Conservation (phyloP, 495 filamentous ascomycete genomes). For the Chaetomidium leptoderma region DNA sequence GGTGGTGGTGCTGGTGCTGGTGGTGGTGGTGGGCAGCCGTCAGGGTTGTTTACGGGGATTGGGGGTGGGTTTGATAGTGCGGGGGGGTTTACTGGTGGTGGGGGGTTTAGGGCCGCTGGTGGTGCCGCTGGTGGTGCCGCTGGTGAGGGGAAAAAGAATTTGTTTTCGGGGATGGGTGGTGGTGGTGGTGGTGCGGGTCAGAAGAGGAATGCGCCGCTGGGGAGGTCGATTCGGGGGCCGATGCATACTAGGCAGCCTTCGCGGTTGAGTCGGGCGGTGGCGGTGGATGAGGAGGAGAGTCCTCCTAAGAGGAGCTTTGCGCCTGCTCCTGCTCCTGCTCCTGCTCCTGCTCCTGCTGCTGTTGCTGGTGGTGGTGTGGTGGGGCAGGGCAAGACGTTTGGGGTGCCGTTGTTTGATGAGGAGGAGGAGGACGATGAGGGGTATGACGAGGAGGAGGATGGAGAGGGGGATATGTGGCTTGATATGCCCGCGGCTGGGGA, state of each 20-base stretch:
- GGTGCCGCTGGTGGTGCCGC: not conserved
- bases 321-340: constrained; percentile 11
- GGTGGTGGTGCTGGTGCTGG: not conserved
- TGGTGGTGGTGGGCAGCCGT: not conserved
- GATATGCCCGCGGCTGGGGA: constrained; percentile 21
- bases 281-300: constrained; percentile 19
- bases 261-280: constrained; percentile 25
- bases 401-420: constrained; percentile 30
- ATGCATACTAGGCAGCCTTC: constrained; percentile 17
- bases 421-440: constrained; percentile 34
- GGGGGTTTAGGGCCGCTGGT: not conserved
- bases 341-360: not conserved
- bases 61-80: not conserved
- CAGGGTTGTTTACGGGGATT: constrained; percentile 14
- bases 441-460: constrained; percentile 36
- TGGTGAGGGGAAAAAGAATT: not conserved
- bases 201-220: constrained; percentile 6
- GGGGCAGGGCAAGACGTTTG: constrained; percentile 31
- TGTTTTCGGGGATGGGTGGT: not conserved
- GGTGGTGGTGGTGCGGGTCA: not conserved
- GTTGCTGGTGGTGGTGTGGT: constrained; percentile 37
- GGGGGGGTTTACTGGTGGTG: not conserved
- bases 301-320: constrained; percentile 25
- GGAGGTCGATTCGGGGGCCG: constrained; percentile 11
- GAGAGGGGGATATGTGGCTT: constrained; percentile 34